Base-by-base conservation (phyloP, 768 basidiomycete species). In the Tricholoma furcatifolium region DNA sequence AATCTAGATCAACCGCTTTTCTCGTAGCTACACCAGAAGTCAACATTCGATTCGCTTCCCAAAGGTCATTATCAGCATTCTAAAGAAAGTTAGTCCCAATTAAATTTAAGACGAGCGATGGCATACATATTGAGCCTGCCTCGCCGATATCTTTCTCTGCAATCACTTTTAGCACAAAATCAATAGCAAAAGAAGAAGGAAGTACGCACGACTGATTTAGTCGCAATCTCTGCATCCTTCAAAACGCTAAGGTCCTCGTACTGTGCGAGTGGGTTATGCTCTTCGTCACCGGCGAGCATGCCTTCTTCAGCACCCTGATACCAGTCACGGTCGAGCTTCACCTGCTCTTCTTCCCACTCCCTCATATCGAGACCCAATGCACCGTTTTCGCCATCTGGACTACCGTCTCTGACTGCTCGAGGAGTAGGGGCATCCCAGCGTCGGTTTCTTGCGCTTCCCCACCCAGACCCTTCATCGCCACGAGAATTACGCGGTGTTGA, bases 281-380 rank as follows among this genome's bases (percentile, higher is more conserved):
- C 93, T 48, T 93, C 93, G 58, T 97, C 91, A 10, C 88, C 91
- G 11, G 88, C 88, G 17, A 93, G 74, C 2, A 82, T 85, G 18
- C 88, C 91, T 55, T 93, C 93, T 63, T 94, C 96, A 20, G 90
- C 91, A 41, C 89, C 87, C 47, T 84, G 87, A 65, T 98, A 99
- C 97, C 97, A 99, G 63, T 98, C 94, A 23, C 97, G 78, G 68
- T 99, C 97, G 63, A 98, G 65, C 54, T 80, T 79, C 11, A 93
- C 79, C 67, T 97, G 93, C 67, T 98, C 97, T 62, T 98, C 96
- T 68, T 98, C 97, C 97, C 96, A 99, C 63, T 97, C 96, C 45
- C 89, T 77, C 40, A 81, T 77, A 64, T 94, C 89, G 24, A 95
- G 68, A 7, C 80, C 83, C 17, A 82, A 69, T 12, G 80, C 78